Evolutionary conservation across 73 alveolate species (phyloP).

Genomic region (Durusdinium trenchii): DNA sequence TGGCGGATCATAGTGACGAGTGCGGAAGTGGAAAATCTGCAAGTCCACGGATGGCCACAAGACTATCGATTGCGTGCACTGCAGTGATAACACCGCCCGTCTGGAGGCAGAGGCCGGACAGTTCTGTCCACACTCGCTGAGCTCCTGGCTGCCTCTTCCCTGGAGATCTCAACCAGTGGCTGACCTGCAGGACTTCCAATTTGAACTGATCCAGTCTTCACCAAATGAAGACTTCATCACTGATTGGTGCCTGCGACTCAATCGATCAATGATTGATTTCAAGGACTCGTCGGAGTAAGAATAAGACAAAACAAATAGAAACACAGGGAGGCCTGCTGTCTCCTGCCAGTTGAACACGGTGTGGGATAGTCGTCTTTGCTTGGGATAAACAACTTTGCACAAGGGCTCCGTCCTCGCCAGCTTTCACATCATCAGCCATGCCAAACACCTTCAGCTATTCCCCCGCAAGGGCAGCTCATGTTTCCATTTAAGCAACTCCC

Average conservation of each 20-base stretch:
- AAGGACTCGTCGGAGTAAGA: too few species aligned
- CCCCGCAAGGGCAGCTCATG: not conserved
- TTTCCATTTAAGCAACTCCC: not conserved
- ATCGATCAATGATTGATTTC: too few species aligned
- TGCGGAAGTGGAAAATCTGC: too few species aligned
- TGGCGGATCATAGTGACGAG: too few species aligned
- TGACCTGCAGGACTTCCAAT: not conserved
- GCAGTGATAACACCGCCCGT: not conserved
- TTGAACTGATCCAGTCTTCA: not conserved
- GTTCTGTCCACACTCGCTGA: not conserved
- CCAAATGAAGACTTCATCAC: too few species aligned
- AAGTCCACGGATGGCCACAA: too few species aligned
- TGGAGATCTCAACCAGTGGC: not conserved
- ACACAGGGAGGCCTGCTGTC: conserved; percentile 4
- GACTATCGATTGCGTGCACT: not conserved
- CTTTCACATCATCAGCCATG: conserved; percentile 47
- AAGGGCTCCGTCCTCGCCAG: not conserved
- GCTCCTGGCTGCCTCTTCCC: not conserved
- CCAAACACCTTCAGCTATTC: conserved; percentile 54
- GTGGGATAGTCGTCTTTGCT: not conserved
- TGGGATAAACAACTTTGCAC: not conserved
- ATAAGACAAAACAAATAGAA: not conserved
- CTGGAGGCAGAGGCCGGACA: not conserved
- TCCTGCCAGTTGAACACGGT: not conserved
- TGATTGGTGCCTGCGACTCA: too few species aligned